Base-by-base conservation (phyloP, 148 eudicot species). In the Drosera capensis region DNA sequence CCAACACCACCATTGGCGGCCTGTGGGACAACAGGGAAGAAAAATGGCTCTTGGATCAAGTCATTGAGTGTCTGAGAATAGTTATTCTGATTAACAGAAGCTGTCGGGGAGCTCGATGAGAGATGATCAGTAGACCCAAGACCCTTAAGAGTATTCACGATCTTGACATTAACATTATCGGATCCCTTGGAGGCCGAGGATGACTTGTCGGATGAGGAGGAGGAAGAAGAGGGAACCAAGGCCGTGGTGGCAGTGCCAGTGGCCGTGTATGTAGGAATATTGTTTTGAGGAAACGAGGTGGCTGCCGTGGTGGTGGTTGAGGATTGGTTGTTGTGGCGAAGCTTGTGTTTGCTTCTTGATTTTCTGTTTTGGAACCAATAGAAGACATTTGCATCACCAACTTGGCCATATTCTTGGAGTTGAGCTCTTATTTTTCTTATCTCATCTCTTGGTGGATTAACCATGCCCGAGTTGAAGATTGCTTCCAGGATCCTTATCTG, bases 281-380 rank as follows among this genome's bases (percentile, higher is more conserved):
- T 40, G 79, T 13, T 35, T 69, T 19, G 47, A 1, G 40, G 42
- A 3, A 43, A 64, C 6, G 56, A 49, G 31, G 54, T 57, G 58
- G 62, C 8, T 47, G 23, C 48, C 5, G 36, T 7, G 22, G 19
- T 52, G 37, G 24, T 34, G 13, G 21, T 23, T 7, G 40, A 20
- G 7, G 49, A 23, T 54, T 74, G 85, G 36, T 64, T 71, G 20
- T 65, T 71, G 20, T 65, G 77, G 38, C 90, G 80, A 25, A 68
- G 72, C 64, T 84, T 90, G 65, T 84, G 78, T 51, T 90, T 90
- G 62, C 80, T 78, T 15, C 97, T 50, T 1, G 97, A 90, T 58
- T 90, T 90, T 2, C 93, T 64, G 72, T 90, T 90, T 22, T 90
- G 97, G 51, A 90, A 90, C 97, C 97, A 90, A 54, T 90, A 90